Evolutionary conservation across 352 stramenopile genomes (phyloP).

Genomic region (Blastocystis sp.): DNA sequence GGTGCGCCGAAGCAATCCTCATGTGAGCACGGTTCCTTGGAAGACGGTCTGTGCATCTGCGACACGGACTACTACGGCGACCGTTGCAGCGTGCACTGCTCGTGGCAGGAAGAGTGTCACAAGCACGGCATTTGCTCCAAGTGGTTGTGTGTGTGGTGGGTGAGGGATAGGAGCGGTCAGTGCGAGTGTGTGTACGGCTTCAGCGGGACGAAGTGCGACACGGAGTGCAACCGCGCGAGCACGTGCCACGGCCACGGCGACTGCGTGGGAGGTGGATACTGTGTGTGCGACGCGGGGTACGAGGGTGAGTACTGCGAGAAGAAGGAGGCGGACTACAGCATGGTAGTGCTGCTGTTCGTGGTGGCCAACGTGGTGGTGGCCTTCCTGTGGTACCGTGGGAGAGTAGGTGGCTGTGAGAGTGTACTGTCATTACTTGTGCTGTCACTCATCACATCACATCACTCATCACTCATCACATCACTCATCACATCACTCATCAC

Average conservation of each 20-base stretch:
- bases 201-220: neutral
- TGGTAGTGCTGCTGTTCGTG: neutral
- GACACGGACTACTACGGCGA: neutral
- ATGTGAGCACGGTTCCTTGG: conserved; percentile 13
- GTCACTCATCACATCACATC: too few species aligned
- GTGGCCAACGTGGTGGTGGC: conserved; percentile 12
- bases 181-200: conserved; percentile 32
- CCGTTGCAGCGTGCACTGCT: neutral
- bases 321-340: neutral
- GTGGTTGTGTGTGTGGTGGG: neutral
- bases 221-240: neutral
- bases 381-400: conserved; percentile 21
- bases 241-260: conserved; percentile 4
- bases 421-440: too few species aligned
- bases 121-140: conserved; percentile 20
- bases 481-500: too few species aligned
- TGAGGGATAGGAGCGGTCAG: neutral
- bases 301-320: neutral
- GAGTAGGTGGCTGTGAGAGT: neutral
- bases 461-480: too few species aligned
- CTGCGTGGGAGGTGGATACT: neutral
- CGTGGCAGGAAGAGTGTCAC: neutral
- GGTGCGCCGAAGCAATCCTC: neutral
- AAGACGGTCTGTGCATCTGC: conserved; percentile 1
- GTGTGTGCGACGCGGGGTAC: conserved; percentile 30